Conservation (phyloP, 2,329 filamentous ascomycete genomes). For the Cordyceps fumosorosea region DNA sequence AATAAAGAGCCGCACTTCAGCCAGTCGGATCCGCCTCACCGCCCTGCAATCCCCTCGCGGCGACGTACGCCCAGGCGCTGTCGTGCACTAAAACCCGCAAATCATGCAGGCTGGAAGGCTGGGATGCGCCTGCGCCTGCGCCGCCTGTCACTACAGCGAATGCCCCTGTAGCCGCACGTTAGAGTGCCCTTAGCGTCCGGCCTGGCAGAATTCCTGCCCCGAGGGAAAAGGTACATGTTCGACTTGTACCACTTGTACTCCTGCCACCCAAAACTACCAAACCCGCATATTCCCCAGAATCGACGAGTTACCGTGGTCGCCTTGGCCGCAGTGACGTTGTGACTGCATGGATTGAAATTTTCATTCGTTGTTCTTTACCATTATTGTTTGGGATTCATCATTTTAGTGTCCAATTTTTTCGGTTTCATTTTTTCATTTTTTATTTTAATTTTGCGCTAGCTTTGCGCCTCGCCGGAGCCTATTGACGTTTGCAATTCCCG, state of each 20-base stretch:
- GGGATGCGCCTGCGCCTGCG: not conserved
- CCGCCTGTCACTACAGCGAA: not conserved
- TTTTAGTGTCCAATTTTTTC: not conserved
- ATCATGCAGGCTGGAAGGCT: not conserved
- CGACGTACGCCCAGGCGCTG: not conserved
- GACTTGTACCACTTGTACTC: slow-evolving; percentile 10
- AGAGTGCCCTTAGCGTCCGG: not conserved
- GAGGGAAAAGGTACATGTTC: slow-evolving; percentile 1
- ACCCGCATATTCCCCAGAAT: slow-evolving; percentile 13
- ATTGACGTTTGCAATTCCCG: not conserved
- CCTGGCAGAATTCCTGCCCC: slow-evolving; percentile 5
- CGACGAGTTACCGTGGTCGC: slow-evolving; percentile 7
- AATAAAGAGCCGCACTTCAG: slow-evolving; percentile 12
- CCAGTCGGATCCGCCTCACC: slow-evolving; percentile 11
- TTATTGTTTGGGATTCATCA: not conserved
- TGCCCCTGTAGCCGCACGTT: not conserved
- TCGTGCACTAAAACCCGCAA: not conserved
- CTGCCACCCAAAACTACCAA: not conserved
- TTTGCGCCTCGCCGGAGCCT: not conserved
- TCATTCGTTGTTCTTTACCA: not conserved
- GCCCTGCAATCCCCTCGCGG: slow-evolving; percentile 10
- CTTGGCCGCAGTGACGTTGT: slow-evolving; percentile 9
- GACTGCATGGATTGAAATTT: slow-evolving; percentile 12
- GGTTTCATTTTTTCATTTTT: not conserved
- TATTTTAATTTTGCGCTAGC: not conserved